Evolutionary conservation across 139 green algal genomes (phyloP).

Genomic region (Picochlorum sp.): DNA sequence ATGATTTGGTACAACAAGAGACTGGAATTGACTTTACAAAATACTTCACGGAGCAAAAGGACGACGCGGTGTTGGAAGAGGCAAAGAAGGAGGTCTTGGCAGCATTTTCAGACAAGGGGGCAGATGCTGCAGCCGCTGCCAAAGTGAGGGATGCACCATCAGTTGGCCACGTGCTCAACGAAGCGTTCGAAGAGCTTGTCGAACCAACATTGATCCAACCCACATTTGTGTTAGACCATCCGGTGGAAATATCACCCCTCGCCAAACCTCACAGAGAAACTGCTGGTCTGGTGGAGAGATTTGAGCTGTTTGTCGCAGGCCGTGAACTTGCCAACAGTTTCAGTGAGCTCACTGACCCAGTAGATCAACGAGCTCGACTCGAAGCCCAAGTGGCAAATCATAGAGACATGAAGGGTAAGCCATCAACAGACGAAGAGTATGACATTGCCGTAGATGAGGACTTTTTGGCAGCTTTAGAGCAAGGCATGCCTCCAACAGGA

Average conservation of each 20-base stretch:
- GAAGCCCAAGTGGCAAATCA: conserved; percentile 73
- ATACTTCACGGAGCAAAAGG: conserved; percentile 8
- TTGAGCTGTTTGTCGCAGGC: conserved; percentile 94
- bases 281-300: conserved; percentile 81
- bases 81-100: conserved; percentile 30
- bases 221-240: conserved; percentile 95
- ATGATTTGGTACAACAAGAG: conserved; percentile 71
- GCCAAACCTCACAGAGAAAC: conserved; percentile 85
- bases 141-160: conserved; percentile 21
- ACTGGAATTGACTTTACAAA: conserved; percentile 31
- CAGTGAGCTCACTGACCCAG: conserved; percentile 89
- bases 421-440: conserved; percentile 23
- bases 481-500: conserved; percentile 93
- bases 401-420: conserved; percentile 11
- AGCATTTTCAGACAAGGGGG: conserved; percentile 23
- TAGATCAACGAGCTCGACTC: conserved; percentile 88
- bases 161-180: conserved; percentile 74
- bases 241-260: conserved; percentile 84
- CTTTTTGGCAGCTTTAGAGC: conserved; percentile 92
- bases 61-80: conserved; percentile 27
- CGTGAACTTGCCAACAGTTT: conserved; percentile 95
- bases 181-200: conserved; percentile 88
- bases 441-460: conserved; percentile 88
- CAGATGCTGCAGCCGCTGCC: conserved; percentile 7
- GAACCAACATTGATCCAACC: conserved; percentile 80